Conservation (phyloP, 2,329 filamentous ascomycete species). For the Calonectria fujianensis region DNA sequence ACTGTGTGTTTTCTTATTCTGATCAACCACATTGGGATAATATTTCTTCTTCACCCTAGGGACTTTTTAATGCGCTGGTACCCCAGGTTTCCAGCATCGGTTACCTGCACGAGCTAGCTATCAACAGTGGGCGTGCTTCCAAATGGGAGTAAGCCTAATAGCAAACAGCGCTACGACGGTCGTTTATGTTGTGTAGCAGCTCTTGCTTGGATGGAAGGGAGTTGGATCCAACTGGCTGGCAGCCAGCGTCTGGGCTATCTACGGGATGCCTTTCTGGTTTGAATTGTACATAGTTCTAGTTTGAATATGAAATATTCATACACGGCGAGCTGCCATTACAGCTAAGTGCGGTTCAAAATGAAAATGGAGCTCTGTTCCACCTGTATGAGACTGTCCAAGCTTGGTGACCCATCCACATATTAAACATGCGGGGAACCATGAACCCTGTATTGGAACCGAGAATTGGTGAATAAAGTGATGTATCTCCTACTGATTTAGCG, state of each 20-base stretch:
- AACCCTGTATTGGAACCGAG: not conserved
- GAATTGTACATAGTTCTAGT: constrained; percentile 47
- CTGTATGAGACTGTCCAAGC: constrained; percentile 1
- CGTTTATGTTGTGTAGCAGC: constrained; percentile 35
- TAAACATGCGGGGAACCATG: constrained; percentile 10
- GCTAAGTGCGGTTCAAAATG: not conserved
- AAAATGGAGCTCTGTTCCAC: not conserved
- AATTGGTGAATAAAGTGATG: not conserved
- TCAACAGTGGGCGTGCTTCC: constrained; percentile 22
- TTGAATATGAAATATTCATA: constrained; percentile 49
- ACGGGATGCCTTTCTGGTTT: constrained; percentile 33
- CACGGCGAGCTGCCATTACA: not conserved
- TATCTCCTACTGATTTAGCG: not conserved
- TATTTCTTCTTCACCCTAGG: constrained; percentile 39
- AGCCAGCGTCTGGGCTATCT: constrained; percentile 37
- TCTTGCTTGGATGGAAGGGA: constrained; percentile 34
- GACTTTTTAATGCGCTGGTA: constrained; percentile 47
- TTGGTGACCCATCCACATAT: not conserved
- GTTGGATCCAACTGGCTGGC: constrained; percentile 30
- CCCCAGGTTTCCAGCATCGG: constrained; percentile 35
- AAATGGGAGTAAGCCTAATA: not conserved
- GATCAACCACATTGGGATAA: constrained; percentile 43
- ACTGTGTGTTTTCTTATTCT: constrained; percentile 43
- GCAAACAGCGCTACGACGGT: constrained; percentile 30
- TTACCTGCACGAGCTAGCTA: constrained; percentile 41